Conservation (phyloP, 495 filamentous ascomycete species). For the Copromyces sp. region DNA sequence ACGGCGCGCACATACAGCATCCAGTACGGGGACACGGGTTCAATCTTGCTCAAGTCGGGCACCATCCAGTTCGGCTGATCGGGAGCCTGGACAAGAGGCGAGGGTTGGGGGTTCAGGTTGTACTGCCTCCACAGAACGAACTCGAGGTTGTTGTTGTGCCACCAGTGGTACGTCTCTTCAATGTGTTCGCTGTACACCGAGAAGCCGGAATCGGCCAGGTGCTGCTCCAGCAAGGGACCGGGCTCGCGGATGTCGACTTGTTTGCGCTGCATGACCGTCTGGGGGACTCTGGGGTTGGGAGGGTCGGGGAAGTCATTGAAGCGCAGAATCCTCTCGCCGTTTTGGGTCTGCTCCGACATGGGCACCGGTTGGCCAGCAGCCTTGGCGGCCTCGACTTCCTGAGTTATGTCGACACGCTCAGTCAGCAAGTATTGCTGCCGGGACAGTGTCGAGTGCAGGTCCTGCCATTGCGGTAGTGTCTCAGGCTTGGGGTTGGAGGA, state of each 20-base stretch:
- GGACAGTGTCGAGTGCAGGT: conserved; percentile 29
- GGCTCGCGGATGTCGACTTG: conserved; percentile 20
- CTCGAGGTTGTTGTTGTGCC: conserved; percentile 29
- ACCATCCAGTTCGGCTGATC: conserved; percentile 5
- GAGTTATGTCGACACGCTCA: conserved; percentile 26
- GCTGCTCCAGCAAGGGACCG: conserved; percentile 1
- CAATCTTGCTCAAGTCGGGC: conserved; percentile 10
- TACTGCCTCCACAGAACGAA: conserved; percentile 21
- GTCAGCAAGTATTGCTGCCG: conserved; percentile 33
- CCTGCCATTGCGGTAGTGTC: conserved; percentile 18
- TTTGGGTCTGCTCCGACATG: neutral
- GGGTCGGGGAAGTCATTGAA: conserved; percentile 39
- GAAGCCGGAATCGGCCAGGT: conserved; percentile 17
- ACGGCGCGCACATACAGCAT: conserved; percentile 30
- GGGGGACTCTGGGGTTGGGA: conserved; percentile 11
- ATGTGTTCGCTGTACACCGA: conserved; percentile 23
- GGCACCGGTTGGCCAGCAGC: neutral
- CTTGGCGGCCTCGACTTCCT: conserved; percentile 20
- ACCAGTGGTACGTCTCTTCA: conserved; percentile 36
- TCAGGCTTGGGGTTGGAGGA: conserved; percentile 14
- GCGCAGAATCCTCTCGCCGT: conserved; percentile 19
- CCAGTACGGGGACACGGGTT: conserved; percentile 22
- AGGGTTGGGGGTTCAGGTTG: conserved; percentile 6
- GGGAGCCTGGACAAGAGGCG: conserved; percentile 7
- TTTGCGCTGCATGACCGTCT: conserved; percentile 29